phyloP scores from a whole-genome alignment of 352 stramenopile species.

The Phytopythium mirpurense region DNA sequence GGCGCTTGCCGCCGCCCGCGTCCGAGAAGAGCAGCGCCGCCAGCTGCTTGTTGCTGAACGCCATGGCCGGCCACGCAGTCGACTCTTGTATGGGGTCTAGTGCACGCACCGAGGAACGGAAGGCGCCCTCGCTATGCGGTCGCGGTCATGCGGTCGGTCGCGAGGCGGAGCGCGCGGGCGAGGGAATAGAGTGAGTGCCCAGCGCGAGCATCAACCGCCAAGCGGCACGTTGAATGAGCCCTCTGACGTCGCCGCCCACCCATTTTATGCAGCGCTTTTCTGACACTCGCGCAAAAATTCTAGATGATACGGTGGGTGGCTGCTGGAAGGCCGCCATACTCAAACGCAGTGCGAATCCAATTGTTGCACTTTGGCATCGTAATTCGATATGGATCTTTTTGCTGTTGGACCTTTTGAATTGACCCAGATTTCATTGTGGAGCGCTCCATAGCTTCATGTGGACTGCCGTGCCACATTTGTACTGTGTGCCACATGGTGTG shows the following conservation, averaged over 20 bases:
- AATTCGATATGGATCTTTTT: too few relatives aligned
- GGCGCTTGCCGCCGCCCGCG: constrained; percentile 3
- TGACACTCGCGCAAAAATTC: neutral
- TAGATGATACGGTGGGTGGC: neutral
- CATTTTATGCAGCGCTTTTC: neutral
- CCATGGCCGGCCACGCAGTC: too few relatives aligned
- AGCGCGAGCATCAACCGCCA: neutral
- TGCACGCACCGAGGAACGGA: too few relatives aligned
- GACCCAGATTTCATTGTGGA: neutral
- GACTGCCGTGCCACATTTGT: neutral
- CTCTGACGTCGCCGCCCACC: neutral
- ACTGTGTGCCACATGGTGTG: neutral
- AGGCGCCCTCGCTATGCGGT: neutral
- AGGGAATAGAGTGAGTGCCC: neutral
- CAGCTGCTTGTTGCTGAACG: constrained; percentile 10
- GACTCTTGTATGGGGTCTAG: too few relatives aligned
- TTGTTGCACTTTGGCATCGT: neutral
- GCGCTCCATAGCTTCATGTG: neutral
- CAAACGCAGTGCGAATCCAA: neutral
- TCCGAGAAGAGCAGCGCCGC: constrained; percentile 13
- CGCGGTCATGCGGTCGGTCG: neutral
- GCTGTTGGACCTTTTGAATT: too few relatives aligned
- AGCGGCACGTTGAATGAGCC: neutral
- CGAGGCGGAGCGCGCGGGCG: neutral
- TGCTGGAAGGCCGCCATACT: neutral